These are phyloP conservation scores for Alternaria gansuensis DNA, from an alignment of 2,329 filamentous ascomycete species.

Conservation along the genomic window DNA sequence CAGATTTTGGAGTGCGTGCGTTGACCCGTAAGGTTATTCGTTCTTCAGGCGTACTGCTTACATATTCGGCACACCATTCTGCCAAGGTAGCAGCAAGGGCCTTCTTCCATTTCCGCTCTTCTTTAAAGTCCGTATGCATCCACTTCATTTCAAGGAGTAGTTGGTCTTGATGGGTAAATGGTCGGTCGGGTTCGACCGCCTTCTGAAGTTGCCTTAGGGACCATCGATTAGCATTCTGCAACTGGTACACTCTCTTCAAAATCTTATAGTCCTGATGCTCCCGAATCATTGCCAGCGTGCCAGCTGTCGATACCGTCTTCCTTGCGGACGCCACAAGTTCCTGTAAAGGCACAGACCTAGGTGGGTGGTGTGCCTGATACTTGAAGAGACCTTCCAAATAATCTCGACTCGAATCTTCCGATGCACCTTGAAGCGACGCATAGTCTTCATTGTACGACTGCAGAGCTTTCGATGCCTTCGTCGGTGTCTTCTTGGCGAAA, in stretches of 20 bases:
- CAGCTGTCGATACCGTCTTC: constrained; percentile 87
- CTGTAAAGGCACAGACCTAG: constrained; percentile 64
- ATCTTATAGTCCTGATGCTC: constrained; percentile 90
- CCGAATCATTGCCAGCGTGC: constrained; percentile 82
- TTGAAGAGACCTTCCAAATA: constrained; percentile 70
- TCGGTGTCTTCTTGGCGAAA: constrained; percentile 71
- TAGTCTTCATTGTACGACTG: constrained; percentile 53
- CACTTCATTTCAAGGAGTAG: constrained; percentile 92
- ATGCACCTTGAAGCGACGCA: constrained; percentile 57
- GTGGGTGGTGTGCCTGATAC: constrained; percentile 65
- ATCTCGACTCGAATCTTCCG: constrained; percentile 61
- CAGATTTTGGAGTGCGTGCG: constrained; percentile 51
- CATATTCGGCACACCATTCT: constrained; percentile 83
- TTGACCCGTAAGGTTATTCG: constrained; percentile 74
- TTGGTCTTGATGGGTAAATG: constrained; percentile 83
- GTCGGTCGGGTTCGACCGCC: constrained; percentile 79
- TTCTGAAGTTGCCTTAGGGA: constrained; percentile 88
- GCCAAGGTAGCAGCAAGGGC: constrained; percentile 81
- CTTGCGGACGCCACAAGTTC: constrained; percentile 82
- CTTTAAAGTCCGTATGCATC: constrained; percentile 96
- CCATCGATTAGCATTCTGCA: constrained; percentile 93
- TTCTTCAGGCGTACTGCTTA: constrained; percentile 70
- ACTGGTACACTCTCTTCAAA: constrained; percentile 83
- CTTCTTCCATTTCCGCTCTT: constrained; percentile 94
- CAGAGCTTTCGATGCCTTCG: constrained; percentile 40